Evolutionary conservation across 257 asterid genomes (phyloP), one percentile per base, ranked within the genome.

Genomic region (Fraxinus quadrangulata): DNA sequence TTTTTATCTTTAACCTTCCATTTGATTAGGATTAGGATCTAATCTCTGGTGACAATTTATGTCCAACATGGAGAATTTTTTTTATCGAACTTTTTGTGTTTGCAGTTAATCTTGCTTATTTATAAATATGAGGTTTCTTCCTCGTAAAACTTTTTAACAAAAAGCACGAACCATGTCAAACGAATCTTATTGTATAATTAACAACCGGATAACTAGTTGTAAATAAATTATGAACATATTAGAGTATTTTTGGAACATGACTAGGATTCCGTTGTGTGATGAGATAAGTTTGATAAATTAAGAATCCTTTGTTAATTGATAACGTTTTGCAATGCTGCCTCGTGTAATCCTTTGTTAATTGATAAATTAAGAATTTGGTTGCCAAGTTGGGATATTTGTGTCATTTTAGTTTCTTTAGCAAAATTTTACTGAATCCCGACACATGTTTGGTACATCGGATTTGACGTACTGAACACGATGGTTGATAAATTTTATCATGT

Each of bases 241-340:
- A 26, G 3, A 2, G 59, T 39, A 40, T 12, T 36, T 76, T 40
- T 63, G 36, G 82, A 83, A 81, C 77, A 70, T 76, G 83, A 71
- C 59, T 47, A 65, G 24, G 74, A 49, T 51, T 79, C 37, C 61
- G 54, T 67, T 31, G 42, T 67, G 67, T 12, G 14, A 77, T 31
- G 81, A 85, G 82, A 30, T 47, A 33, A 39, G 70, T 81, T 79
- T 85, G 87, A 85, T n/a, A n/a, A n/a, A n/a, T n/a, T n/a, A n/a
- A n/a, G n/a, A n/a, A n/a, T n/a, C n/a, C n/a, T n/a, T n/a, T n/a
- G n/a, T n/a, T n/a, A n/a, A n/a, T n/a, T n/a, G n/a, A n/a, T n/a
- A n/a, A n/a, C n/a, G 86, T 81, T 71, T 81, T 56, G 42, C 71
- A 81, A 80, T 81, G 73, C 71, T 51, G 37, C 78, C 83, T 72